Base-by-base conservation (phyloP, 768 basidiomycete species). In the Gelatoporia subvermispora region DNA sequence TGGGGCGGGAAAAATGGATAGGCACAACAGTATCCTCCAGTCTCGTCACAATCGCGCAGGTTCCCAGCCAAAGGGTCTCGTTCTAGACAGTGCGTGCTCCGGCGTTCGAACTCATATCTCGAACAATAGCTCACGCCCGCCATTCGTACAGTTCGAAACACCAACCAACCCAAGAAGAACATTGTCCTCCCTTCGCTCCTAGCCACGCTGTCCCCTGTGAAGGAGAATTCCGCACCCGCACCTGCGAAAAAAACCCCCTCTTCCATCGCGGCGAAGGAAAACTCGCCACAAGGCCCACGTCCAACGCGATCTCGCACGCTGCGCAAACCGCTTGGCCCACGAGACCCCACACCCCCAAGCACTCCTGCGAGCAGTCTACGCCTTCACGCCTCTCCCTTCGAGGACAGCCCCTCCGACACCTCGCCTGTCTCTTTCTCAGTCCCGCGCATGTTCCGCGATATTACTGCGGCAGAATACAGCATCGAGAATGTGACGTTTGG, bases 31-130 rank as follows among this genome's bases (percentile, higher is more conserved):
- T 18, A 13, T 42, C 37, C 35, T 35, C 46, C 4, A 43, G 53
- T 11, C 50, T 43, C 48, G 38, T 28, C 57, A 63, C 31, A 43
- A 62, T 22, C 60, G 67, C 18, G 66, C 69, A 4, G 55, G 47
- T 42, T 73, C 70, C 2, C 71, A 72, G 45, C 68, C 71, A 2
- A 71, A 63, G 55, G 48, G 69, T 21, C 47, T 49, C 10, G 28
- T 46, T 1, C 21, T 36, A 9, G 53, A 54, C 10, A 57, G 65
- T 54, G 58, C 61, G 38, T n/a, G 21, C 3, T 9, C 13, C 37
- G 8, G n/a, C 37, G 4, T 34, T 35, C 20, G 36, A n/a, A 4
- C 18, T 43, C 10, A 10, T 41, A 18, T 41, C 39, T 41, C 39
- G 39, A 41, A 18, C 16, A 41, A 10, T 9, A 9, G 35, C 35